Conservation (phyloP, 805 yeast genomes). For the Yarrowia osloensis region DNA sequence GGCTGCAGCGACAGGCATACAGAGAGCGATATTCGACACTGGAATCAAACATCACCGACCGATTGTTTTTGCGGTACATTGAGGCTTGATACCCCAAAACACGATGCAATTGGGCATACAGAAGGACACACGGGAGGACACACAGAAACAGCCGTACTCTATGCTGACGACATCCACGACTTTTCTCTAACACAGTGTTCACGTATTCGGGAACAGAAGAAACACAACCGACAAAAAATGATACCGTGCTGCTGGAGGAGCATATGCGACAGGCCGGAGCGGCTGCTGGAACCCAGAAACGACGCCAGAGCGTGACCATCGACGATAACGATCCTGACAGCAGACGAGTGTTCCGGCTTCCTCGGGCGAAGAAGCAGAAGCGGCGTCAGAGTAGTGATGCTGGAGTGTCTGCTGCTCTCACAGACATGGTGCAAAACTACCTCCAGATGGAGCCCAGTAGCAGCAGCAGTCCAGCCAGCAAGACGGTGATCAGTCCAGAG, state of each 20-base stretch:
- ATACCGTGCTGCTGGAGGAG: slow-evolving; percentile 34
- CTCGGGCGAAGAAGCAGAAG: slow-evolving; percentile 28
- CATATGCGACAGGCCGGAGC: background rate
- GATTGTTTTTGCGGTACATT: background rate
- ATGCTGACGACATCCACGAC: background rate
- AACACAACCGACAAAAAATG: slow-evolving; percentile 34
- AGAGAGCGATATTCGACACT: slow-evolving; percentile 9
- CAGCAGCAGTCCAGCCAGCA: background rate
- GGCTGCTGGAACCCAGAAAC: background rate
- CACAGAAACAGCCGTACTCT: too few species aligned
- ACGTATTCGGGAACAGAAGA: slow-evolving; percentile 40
- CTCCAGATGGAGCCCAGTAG: slow-evolving; percentile 46
- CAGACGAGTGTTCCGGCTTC: slow-evolving; percentile 9
- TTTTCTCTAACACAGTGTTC: slow-evolving; percentile 37
- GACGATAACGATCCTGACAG: background rate
- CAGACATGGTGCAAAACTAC: slow-evolving; percentile 72
- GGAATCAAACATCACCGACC: background rate
- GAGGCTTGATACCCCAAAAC: background rate
- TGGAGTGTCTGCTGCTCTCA: slow-evolving; percentile 59
- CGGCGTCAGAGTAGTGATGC: slow-evolving; percentile 35
- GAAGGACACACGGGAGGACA: too few species aligned
- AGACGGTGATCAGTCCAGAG: slow-evolving; percentile 7
- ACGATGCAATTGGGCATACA: too few species aligned
- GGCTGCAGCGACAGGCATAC: background rate
- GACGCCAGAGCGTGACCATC: background rate